Conservation (phyloP, 176 grass and related monocot species). For the Leersia perrieri region DNA sequence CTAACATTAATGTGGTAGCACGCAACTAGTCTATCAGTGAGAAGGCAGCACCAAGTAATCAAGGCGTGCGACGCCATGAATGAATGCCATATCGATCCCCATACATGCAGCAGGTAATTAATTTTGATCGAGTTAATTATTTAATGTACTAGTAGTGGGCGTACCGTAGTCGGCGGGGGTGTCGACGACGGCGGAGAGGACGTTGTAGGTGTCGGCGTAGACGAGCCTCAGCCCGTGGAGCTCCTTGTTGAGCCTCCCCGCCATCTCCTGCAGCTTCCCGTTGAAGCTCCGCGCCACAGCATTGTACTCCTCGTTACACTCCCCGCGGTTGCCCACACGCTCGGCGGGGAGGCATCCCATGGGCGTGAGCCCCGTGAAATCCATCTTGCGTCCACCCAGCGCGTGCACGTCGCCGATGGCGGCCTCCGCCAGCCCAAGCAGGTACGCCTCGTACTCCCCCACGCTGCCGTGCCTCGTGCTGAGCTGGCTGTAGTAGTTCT, state of each 20-base stretch:
- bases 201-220: slow-evolving; percentile 41
- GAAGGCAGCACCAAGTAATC: too few relatives aligned
- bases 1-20: not conserved
- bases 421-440: slow-evolving; percentile 31
- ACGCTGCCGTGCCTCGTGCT: too few relatives aligned
- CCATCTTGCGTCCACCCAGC: slow-evolving; percentile 48
- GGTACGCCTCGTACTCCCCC: slow-evolving; percentile 42
- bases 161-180: slow-evolving; percentile 37
- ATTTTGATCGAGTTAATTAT: too few relatives aligned
- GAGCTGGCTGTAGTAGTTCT: slow-evolving; percentile 72
- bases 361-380: slow-evolving; percentile 52
- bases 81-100: too few relatives aligned
- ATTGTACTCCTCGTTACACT: slow-evolving; percentile 61
- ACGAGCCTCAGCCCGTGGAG: slow-evolving; percentile 20
- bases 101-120: too few relatives aligned
- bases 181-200: slow-evolving; percentile 41
- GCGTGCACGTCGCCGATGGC: slow-evolving; percentile 41
- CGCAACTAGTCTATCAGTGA: too few relatives aligned
- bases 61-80: too few relatives aligned
- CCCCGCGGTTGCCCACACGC: slow-evolving; percentile 33
- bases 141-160: too few relatives aligned
- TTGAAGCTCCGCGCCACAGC: slow-evolving; percentile 55
- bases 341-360: slow-evolving; percentile 54
- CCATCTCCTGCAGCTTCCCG: slow-evolving; percentile 27
- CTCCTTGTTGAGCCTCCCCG: slow-evolving; percentile 33